Percentiles rank a stretch among this genome's conserved stretches.
Conservation (phyloP, 2,329 filamentous ascomycete species). For the Xylaria sp. region DNA sequence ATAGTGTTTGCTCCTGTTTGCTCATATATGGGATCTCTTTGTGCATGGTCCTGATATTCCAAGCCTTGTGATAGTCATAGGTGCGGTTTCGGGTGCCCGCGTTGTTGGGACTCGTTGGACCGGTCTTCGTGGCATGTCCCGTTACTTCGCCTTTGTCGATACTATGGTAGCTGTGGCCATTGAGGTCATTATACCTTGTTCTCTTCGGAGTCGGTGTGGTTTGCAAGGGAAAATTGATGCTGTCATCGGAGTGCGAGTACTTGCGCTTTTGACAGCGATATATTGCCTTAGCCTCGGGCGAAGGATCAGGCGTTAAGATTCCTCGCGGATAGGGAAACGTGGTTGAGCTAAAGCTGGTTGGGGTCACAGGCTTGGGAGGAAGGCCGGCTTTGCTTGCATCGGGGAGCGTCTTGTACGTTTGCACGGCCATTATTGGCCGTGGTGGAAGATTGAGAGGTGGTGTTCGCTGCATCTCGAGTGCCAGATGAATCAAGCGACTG, state of each 20-base stretch:
- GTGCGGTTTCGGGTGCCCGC: not conserved
- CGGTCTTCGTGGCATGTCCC: not conserved
- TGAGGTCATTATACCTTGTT: not conserved
- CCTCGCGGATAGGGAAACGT: not conserved
- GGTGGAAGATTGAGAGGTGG: not conserved
- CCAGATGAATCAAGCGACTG: too few relatives aligned
- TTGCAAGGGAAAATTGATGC: not conserved
- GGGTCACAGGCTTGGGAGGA: conserved; percentile 14
- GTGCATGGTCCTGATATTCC: not conserved
- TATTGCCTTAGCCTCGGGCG: not conserved
- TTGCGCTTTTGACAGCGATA: conserved; percentile 1
- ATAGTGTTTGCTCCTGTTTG: not conserved
- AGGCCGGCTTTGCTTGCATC: conserved; percentile 29
- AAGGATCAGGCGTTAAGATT: not conserved
- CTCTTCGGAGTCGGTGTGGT: not conserved
- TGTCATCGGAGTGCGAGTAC: not conserved
- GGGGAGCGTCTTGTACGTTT: conserved; percentile 17
- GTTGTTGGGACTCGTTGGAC: not conserved
- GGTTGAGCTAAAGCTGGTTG: not conserved
- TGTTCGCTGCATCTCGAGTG: conserved; percentile 16
- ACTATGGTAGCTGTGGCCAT: not conserved
- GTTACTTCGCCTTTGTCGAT: not conserved
- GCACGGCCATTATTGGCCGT: not conserved
- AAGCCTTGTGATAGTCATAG: not conserved
- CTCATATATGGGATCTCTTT: not conserved